Base-by-base conservation (phyloP, 73 alveolate species). In the Tetrahymena malaccensis region DNA sequence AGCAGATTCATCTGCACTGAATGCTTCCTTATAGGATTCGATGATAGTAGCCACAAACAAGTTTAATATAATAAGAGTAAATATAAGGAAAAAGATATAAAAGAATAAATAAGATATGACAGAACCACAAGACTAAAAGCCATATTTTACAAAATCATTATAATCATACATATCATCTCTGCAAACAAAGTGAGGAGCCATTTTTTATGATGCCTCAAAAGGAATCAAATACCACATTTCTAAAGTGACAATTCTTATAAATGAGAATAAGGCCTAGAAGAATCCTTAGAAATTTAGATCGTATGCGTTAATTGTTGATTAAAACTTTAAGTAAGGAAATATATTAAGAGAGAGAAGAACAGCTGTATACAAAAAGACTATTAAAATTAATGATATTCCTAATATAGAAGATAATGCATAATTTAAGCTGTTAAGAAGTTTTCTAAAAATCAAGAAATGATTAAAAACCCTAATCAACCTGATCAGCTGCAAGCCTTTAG, bases 1-100 rank as follows among this genome's bases (percentile, higher is more conserved):
- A 10, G 97, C 97, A 38, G 97, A 95, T 84, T 95, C 97, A 40
- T 95, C 97, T 31, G 94, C 85, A 31, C 94, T 95, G 13, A 95
- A 94, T 33, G 93, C 95, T 27, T 95, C 97, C 35, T 95, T 94
- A 58, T 95, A 95, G 35, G 97, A 94, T 11, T 94, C 97, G 2
- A 95, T 31, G 1, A 95, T 93, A 34, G 97, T 43, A 11, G 97
- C 97, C n/a, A 95, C 94, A 11, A 95, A 56, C 17, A 95, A 55
- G 34, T 95, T 95, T 25, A 95, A 89, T 31, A 95, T 95, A 89
- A 95, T 95, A 0, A 95, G 85, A 55, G 97, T 85, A 89, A 95
- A 95, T 40, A 95, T 95, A 22, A 95, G 34, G 84, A 85, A 94
- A 33, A 95, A 95, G 17, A 94, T 25, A 22, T 85, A 84, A 43